Percentiles rank a stretch among this genome's conserved stretches.
Conservation (phyloP, 176 grass and related monocot genomes). For the Neostapfia colusana region DNA sequence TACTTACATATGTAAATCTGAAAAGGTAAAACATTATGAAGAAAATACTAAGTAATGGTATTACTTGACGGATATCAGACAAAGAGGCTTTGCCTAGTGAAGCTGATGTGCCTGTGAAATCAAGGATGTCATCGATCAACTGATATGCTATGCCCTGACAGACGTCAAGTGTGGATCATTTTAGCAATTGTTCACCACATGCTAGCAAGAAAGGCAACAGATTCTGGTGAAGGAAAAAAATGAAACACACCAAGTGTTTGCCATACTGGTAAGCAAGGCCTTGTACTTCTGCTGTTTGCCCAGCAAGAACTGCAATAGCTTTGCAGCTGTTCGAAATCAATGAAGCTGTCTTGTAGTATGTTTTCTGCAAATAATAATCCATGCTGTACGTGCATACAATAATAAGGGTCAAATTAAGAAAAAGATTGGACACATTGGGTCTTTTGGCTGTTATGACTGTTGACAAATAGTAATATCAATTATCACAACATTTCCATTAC, state of each 20-base stretch:
- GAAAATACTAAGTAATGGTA: conserved; percentile 5
- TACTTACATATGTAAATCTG: conserved; percentile 6
- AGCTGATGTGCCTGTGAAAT: conserved; percentile 79
- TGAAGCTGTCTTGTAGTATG: conserved; percentile 90
- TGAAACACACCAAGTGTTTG: conserved; percentile 62
- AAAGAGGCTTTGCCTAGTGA: conserved; percentile 82
- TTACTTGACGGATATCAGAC: conserved; percentile 84
- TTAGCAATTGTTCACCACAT: not conserved
- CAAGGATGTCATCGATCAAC: conserved; percentile 83
- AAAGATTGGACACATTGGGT: not conserved
- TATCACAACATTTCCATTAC: not conserved
- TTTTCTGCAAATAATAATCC: conserved; percentile 87
- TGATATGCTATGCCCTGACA: conserved; percentile 86
- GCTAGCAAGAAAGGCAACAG: conserved; percentile 2
- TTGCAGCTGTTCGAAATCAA: conserved; percentile 94
- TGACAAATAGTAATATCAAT: not conserved
- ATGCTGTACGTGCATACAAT: conserved; percentile 51
- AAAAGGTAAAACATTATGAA: not conserved
- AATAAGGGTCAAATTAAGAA: conserved; percentile 26
- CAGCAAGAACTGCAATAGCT: conserved; percentile 70
- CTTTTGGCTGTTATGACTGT: not conserved
- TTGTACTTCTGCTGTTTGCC: conserved; percentile 69
- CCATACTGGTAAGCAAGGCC: conserved; percentile 82
- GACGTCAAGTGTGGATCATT: not conserved
- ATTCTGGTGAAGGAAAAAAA: conserved; percentile 7